Base-by-base conservation (phyloP, 768 basidiomycete species). In the Mycena filopes region DNA sequence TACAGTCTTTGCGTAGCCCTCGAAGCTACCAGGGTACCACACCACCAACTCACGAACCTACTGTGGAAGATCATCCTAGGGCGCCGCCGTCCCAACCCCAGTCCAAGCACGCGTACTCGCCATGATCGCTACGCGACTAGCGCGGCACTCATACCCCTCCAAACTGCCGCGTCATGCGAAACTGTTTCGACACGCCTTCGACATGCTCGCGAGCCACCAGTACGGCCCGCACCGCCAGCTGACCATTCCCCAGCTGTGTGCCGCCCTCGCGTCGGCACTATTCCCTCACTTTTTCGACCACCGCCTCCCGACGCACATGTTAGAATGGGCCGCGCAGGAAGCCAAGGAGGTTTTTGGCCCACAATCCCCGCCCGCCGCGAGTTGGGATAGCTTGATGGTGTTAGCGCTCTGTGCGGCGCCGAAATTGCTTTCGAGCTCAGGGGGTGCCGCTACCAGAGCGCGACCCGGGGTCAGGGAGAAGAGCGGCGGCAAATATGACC, bases 341-440 rank as follows among this genome's bases (percentile, higher is more conserved):
- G 49, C 64, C 2, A 42, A 42, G 40, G 56, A 47, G 25, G 51
- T 48, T 41, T 65, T 68, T 21, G 9, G 36, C 41, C 63, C 58
- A 31, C 41, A 60, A 23, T 38, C 9, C 42, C 48, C 65, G 1
- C 28, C 21, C 2, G 28, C 16, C 23, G 38, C 65, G 25, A 82
- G 83, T 11, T 87, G 86, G 86, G 74, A 65, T 41, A 81, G 80
- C 49, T 65, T 87, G 10, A 54, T 74, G 7, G 64, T 84, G 16
- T 72, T 86, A 43, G 80, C 82, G 21, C 68, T 80, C 13, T 72
- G 67, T 28, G 60, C 55, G 9, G 56, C 62, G 10, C 60, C 54
- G 20, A 33, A 40, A n/a, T 42, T 58, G 54, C 56, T 23, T 62
- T 31, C 59, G 16, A 23, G 36, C 28, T 20, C 36, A n/a, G 55